Base-by-base conservation (phyloP, 139 green algal species). In the Chlamydomonas sp. region DNA sequence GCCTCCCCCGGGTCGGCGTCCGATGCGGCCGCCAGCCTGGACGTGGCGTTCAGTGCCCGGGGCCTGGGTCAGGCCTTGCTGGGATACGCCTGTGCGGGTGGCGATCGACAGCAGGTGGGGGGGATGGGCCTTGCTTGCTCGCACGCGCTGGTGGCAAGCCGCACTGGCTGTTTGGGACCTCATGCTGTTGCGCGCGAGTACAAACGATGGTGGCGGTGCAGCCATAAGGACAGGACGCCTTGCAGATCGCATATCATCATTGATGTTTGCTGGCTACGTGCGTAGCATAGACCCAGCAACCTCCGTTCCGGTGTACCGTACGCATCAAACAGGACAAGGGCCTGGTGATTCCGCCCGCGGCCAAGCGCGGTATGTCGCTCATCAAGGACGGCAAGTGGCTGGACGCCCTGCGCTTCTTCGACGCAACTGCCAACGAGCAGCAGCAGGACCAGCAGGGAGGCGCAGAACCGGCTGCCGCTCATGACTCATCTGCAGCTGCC, bases 341-440 rank as follows among this genome's bases (percentile, higher is more conserved):
- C 16, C 9, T 84, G 3, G 77, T 59, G 63, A 59, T 80, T 58
- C 61, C 67, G 4, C 14, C 83, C 68, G 15, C 71, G 66, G 6
- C 58, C 49, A 79, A 79, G 63, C 85, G 89, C 61, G 91, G 89
- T 17, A 8, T 94, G 14, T 72, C 58, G 12, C 79, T 94, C 16
- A 75, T 94, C 15, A 16, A 77, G 2, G 77, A 90, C 1, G 18
- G 49, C 68, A 87, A 90, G 31, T 91, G 86, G 89, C 49, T 91
- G 2, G 83, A 90, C 31, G 91, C 91, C 0, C 68, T 89, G 14
- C 77, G 84, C 0, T 86, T 80, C 61, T 91, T 92, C 63, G 72
- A 9, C 14, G 78, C 87, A 57, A 60, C 1, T 20, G 73, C 5
- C 12, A 62, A 16, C 49, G 61, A 66, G 31, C 82, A 76, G 74